phyloP scores from a whole-genome alignment of 805 yeast genomes.

The Saccharomyces jurei region DNA sequence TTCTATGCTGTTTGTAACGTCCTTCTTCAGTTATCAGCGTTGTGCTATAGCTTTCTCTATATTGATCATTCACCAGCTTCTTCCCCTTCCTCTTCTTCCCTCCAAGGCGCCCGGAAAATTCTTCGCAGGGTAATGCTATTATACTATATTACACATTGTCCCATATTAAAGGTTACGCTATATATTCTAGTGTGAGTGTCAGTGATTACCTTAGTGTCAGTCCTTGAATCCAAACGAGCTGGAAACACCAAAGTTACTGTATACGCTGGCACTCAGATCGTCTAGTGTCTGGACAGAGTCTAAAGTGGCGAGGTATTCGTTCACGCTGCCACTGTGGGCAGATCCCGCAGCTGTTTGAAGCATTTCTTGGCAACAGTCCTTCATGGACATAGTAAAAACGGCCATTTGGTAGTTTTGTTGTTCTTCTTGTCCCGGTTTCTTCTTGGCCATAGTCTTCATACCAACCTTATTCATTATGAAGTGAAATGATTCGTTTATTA shows the following conservation, averaged over 20 bases:
- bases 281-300: constrained; percentile 46
- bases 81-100: not conserved
- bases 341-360: constrained; percentile 20
- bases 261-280: constrained; percentile 83
- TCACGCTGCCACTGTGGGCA: constrained; percentile 6
- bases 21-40: not conserved
- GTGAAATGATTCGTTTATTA: constrained; percentile 27
- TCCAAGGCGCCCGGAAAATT: not conserved
- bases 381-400: constrained; percentile 23
- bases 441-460: constrained; percentile 11
- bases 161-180: not conserved
- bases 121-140: not conserved
- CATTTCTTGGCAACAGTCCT: constrained; percentile 24
- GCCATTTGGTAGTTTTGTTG: constrained; percentile 21
- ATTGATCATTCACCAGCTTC: not conserved
- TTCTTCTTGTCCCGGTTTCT: constrained; percentile 5
- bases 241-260: constrained; percentile 54
- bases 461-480: constrained; percentile 22
- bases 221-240: not conserved
- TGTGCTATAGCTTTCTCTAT: not conserved
- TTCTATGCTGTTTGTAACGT: not conserved
- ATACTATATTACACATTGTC: not conserved
- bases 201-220: not conserved
- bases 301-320: constrained; percentile 17
- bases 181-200: not conserved